phyloP scores from a whole-genome alignment of 2,329 filamentous ascomycete genomes.

The Colletotrichum euphorbiae region DNA sequence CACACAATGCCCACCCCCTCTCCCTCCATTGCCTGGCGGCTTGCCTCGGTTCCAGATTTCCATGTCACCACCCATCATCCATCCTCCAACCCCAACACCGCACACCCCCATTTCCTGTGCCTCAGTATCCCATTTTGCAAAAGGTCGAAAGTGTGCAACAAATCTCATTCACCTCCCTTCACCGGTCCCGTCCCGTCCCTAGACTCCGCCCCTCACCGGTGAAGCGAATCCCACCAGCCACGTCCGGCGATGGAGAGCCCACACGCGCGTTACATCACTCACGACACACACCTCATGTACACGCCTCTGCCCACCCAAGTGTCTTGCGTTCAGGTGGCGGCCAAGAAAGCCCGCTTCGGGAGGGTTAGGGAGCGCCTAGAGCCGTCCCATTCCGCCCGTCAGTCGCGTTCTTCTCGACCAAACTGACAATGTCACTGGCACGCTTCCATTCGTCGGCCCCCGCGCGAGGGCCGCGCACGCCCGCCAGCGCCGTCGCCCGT shows the following conservation, averaged over 20 bases:
- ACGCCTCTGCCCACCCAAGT: background rate
- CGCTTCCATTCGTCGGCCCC: constrained; percentile 21
- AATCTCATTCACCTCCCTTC: constrained; percentile 31
- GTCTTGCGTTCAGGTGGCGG: background rate
- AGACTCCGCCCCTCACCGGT: constrained; percentile 38
- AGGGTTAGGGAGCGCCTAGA: constrained; percentile 33
- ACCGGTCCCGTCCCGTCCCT: constrained; percentile 39
- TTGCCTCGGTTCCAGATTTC: constrained; percentile 20
- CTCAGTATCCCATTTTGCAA: background rate
- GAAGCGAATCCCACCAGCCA: constrained; percentile 32
- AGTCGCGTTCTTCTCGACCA: constrained; percentile 6
- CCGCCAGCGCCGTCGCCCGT: background rate
- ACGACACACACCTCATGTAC: constrained; percentile 13
- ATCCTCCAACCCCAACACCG: background rate
- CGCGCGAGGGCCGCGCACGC: background rate
- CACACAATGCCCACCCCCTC: background rate
- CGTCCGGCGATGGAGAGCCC: constrained; percentile 1
- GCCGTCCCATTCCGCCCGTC: constrained; percentile 34
- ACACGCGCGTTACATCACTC: constrained; percentile 4
- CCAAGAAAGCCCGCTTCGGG: constrained; percentile 17
- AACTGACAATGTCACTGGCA: constrained; percentile 32
- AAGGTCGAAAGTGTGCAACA: background rate
- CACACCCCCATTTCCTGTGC: background rate
- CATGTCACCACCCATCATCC: background rate
- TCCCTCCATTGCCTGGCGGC: constrained; percentile 2